Evolutionary conservation across 2,329 filamentous ascomycete genomes (phyloP).

Genomic region (Aspergillus carbonarius): DNA sequence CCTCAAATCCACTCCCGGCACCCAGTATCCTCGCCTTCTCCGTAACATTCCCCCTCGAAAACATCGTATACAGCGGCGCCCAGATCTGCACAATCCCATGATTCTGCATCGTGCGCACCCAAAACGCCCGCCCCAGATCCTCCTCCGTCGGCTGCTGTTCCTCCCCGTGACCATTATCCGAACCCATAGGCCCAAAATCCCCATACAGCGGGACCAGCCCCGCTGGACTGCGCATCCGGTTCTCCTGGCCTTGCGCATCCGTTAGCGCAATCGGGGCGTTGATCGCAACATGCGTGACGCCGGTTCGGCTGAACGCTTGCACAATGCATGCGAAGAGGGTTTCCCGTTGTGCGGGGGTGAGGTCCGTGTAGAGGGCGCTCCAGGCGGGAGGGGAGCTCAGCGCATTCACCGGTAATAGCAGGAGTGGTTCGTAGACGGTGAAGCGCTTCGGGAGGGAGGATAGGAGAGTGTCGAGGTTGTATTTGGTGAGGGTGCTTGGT

Average conservation of each 20-base stretch:
- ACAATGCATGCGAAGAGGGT: conserved; percentile 45
- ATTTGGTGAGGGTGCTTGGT: conserved; percentile 10
- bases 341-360: conserved; percentile 31
- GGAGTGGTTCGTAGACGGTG: conserved; percentile 57
- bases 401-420: conserved; percentile 55
- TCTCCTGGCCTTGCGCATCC: conserved; percentile 50
- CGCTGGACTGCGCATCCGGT: conserved; percentile 71
- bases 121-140: conserved; percentile 70
- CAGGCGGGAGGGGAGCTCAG: conserved; percentile 36
- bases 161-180: conserved; percentile 12
- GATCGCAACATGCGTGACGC: conserved; percentile 57
- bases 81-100: conserved; percentile 76
- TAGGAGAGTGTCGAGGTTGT: conserved; percentile 7
- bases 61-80: conserved; percentile 92
- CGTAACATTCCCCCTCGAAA: conserved; percentile 82
- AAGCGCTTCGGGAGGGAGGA: conserved; percentile 46
- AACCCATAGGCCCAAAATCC: conserved; percentile 62
- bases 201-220: conserved; percentile 70
- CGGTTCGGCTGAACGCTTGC: conserved; percentile 35
- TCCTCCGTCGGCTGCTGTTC: conserved; percentile 31
- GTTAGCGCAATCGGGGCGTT: conserved; percentile 56
- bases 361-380: conserved; percentile 27
- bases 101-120: conserved; percentile 76
- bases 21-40: conserved; percentile 77
- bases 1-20: conserved; percentile 39